Evolutionary conservation across 345 rosid species (phyloP).

Genomic region (Populus simonii): DNA sequence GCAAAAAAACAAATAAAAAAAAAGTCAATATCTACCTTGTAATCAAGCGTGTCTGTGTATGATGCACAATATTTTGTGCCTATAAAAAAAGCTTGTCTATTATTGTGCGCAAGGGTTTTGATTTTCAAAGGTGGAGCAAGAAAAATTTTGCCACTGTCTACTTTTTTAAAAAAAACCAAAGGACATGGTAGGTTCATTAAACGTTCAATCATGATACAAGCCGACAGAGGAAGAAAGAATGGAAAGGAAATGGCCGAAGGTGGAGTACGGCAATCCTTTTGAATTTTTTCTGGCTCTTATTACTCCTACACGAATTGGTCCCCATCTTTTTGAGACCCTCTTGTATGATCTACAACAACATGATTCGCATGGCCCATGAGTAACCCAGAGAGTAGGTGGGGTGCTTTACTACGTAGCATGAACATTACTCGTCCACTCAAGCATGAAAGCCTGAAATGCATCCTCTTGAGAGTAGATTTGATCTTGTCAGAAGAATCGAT

Average conservation of each 20-base stretch:
- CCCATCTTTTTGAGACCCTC: background rate
- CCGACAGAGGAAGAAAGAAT: background rate
- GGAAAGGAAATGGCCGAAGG: too few species aligned
- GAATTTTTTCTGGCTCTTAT: background rate
- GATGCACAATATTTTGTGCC: conserved; percentile 20
- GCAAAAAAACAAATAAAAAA: background rate
- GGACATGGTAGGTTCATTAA: background rate
- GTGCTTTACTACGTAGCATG: too few species aligned
- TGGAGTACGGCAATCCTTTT: background rate
- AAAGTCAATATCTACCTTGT: background rate
- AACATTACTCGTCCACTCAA: background rate
- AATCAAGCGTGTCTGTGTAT: conserved; percentile 9
- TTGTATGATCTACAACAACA: background rate
- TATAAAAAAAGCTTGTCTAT: background rate
- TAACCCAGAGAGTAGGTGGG: background rate
- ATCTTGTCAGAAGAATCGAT: background rate
- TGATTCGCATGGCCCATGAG: background rate
- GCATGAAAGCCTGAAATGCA: background rate
- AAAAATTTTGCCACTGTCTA: too few species aligned
- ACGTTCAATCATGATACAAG: background rate
- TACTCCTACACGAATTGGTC: background rate
- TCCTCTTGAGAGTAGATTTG: background rate
- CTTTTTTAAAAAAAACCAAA: background rate
- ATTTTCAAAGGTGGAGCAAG: too few species aligned
- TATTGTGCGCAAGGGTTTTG: background rate